These are phyloP conservation scores for Phyllostachys edulis DNA, from an alignment of 176 grass and related monocot species.

Conservation along the genomic window DNA sequence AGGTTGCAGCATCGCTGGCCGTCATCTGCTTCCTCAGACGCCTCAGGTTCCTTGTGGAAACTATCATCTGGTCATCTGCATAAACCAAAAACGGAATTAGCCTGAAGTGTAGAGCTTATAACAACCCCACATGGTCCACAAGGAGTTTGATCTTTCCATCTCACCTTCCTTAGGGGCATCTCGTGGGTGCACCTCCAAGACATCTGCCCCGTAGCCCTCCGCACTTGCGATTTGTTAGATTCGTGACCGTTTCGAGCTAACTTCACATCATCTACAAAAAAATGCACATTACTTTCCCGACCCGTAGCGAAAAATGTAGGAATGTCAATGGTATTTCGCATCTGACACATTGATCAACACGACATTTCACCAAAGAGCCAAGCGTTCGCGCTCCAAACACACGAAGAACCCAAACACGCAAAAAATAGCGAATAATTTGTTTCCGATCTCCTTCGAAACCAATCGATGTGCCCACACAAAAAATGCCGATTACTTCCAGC, in stretches of 20 bases:
- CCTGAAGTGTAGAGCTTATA: background rate
- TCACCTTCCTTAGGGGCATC: background rate
- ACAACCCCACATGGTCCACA: too few relatives aligned
- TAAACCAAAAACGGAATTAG: background rate
- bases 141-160: too few relatives aligned
- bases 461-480: background rate
- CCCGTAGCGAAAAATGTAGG: background rate
- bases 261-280: conserved; percentile 4
- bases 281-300: background rate
- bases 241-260: background rate
- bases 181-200: too few relatives aligned
- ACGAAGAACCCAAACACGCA: too few relatives aligned
- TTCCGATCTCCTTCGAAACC: background rate
- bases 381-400: background rate
- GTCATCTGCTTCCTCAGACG: conserved; percentile 12
- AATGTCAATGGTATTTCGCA: background rate
- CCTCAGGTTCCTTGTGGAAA: background rate
- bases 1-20: background rate
- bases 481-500: background rate
- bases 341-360: too few relatives aligned
- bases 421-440: background rate
- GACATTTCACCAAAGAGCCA: background rate
- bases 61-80: background rate
- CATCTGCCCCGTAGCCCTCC: background rate
- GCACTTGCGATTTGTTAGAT: background rate